Percentiles rank a stretch among this genome's conserved stretches.
Conservation (phyloP, 2,329 filamentous ascomycete species). For the Xylariaceae sp. region DNA sequence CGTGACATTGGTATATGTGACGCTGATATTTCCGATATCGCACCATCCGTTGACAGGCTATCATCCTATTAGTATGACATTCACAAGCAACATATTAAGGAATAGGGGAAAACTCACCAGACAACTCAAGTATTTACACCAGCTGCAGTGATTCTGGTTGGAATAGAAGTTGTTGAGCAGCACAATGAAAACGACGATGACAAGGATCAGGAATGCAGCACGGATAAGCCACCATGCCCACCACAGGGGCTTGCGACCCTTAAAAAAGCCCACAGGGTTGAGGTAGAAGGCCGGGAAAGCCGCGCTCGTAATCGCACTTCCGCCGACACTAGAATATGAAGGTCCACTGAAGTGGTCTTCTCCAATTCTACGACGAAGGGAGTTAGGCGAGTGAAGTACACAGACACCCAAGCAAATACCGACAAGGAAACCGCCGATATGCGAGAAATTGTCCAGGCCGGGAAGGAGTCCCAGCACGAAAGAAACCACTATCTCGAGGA, state of each 20-base stretch:
- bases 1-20: slow-evolving; percentile 18
- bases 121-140: slow-evolving; percentile 95
- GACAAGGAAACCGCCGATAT: slow-evolving; percentile 94
- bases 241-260: slow-evolving; percentile 87
- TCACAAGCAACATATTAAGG: not conserved
- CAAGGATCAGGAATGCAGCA: slow-evolving; percentile 69
- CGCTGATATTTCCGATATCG: slow-evolving; percentile 28
- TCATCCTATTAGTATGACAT: slow-evolving; percentile 5
- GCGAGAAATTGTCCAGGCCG: slow-evolving; percentile 92
- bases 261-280: slow-evolving; percentile 74
- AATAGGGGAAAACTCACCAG: slow-evolving; percentile 57
- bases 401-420: slow-evolving; percentile 82
- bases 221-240: slow-evolving; percentile 96
- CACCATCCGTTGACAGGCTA: slow-evolving; percentile 33
- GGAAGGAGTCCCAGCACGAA: slow-evolving; percentile 90
- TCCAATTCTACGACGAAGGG: slow-evolving; percentile 68
- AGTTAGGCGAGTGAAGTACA: slow-evolving; percentile 80
- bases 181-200: slow-evolving; percentile 79
- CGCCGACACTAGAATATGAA: slow-evolving; percentile 65
- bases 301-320: slow-evolving; percentile 36
- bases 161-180: slow-evolving; percentile 89
- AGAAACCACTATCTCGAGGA: slow-evolving; percentile 79
- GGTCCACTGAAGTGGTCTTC: slow-evolving; percentile 47
- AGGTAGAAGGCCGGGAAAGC: slow-evolving; percentile 52
- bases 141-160: slow-evolving; percentile 67